Percentiles rank a stretch among this genome's conserved stretches.
phyloP scores from a whole-genome alignment of 2,329 filamentous ascomycete genomes.

The Cercospora sp. region DNA sequence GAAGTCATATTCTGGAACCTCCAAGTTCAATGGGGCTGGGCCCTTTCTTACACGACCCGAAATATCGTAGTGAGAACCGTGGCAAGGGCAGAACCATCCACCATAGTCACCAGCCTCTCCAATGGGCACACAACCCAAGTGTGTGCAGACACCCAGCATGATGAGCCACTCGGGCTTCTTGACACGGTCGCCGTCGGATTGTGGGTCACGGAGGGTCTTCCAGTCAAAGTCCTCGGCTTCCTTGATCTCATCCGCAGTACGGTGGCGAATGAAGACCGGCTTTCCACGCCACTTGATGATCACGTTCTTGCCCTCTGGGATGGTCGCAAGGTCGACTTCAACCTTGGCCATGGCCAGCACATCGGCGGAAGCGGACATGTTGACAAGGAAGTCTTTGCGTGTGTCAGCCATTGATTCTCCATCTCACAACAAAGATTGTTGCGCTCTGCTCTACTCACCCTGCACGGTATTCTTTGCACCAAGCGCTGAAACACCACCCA shows the following conservation, averaged over 20 bases:
- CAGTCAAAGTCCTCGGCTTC: constrained; percentile 89
- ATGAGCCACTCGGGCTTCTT: constrained; percentile 98
- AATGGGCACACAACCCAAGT: constrained; percentile 98
- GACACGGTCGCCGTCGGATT: constrained; percentile 87
- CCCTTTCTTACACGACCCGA: constrained; percentile 97
- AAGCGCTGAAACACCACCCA: constrained; percentile 87
- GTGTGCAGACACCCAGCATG: constrained; percentile 99
- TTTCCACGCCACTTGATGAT: constrained; percentile 99
- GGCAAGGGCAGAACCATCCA: constrained; percentile 99
- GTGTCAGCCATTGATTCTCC: constrained; percentile 20
- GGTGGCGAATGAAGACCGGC: constrained; percentile 99
- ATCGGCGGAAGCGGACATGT: constrained; percentile 99
- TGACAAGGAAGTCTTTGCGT: constrained; percentile 89
- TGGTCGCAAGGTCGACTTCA: constrained; percentile 86
- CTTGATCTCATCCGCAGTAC: constrained; percentile 87
- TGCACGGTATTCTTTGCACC: constrained; percentile 98
- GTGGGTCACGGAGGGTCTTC: constrained; percentile 81
- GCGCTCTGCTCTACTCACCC: constrained; percentile 61
- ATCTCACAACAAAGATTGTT: not conserved
- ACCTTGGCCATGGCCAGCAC: constrained; percentile 99
- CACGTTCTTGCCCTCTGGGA: constrained; percentile 99
- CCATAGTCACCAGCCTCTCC: constrained; percentile 97
- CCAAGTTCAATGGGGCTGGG: constrained; percentile 94
- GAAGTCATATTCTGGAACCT: constrained; percentile 91
- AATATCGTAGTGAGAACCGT: constrained; percentile 99